A percentile compares a stretch with the other conserved stretches of the same genome.
phyloP scores from a whole-genome alignment of 208 protist genomes.

The Wallacemonas sp. region DNA sequence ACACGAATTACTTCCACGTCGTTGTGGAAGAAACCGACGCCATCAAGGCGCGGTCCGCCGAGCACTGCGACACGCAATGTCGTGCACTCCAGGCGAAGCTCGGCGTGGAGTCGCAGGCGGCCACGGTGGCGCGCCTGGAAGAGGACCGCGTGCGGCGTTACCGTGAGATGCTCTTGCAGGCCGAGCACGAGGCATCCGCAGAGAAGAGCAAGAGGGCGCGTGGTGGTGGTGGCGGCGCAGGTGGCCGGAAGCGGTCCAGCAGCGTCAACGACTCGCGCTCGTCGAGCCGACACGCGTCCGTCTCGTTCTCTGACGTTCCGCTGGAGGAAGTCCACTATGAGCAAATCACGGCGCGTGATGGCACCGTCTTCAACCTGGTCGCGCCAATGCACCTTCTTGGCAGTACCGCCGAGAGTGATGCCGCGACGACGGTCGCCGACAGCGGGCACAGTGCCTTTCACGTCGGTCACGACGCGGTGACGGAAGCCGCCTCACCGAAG shows the following conservation, averaged over 20 bases:
- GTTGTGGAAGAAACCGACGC: slow-evolving; percentile 29
- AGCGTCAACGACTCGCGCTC: slow-evolving; percentile 8
- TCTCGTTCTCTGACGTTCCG: slow-evolving; percentile 9
- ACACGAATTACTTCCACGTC: slow-evolving; percentile 56
- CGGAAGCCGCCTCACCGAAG: too few species aligned
- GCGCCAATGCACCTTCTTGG: slow-evolving; percentile 14
- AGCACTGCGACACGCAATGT: slow-evolving; percentile 19
- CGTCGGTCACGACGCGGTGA: too few species aligned
- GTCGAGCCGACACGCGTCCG: background rate
- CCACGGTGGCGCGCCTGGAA: slow-evolving; percentile 19
- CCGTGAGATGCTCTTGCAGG: slow-evolving; percentile 1
- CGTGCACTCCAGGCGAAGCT: slow-evolving; percentile 21
- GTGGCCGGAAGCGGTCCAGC: slow-evolving; percentile 1
- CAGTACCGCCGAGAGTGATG: background rate
- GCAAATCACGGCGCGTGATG: slow-evolving; percentile 25
- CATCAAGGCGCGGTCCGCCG: slow-evolving; percentile 17
- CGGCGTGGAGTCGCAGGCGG: slow-evolving; percentile 32
- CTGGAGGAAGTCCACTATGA: slow-evolving; percentile 21
- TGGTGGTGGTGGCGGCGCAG: background rate
- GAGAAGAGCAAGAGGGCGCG: slow-evolving; percentile 18
- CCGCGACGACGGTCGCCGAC: background rate
- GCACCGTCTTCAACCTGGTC: slow-evolving; percentile 33
- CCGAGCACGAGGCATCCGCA: slow-evolving; percentile 7
- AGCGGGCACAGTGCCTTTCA: too few species aligned
- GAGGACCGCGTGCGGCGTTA: background rate